Percentiles rank a stretch among this genome's conserved stretches.
phyloP scores from a whole-genome alignment of 306 rosid species.

The Cucumis melo region DNA sequence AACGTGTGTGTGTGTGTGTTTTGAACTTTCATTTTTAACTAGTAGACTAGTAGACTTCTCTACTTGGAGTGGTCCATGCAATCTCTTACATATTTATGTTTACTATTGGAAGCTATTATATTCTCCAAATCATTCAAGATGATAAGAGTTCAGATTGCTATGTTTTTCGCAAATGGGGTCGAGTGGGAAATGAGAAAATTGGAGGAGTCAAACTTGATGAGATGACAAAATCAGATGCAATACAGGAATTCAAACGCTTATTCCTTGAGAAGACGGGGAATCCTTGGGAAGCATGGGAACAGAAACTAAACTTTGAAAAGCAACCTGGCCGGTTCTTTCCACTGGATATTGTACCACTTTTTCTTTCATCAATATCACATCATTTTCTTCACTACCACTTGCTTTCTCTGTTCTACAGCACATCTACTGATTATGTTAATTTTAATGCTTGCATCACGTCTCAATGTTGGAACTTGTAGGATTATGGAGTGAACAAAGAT shows the following conservation, averaged over 20 bases:
- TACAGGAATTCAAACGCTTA: constrained; percentile 62
- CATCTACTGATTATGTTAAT: not conserved
- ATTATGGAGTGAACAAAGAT: constrained; percentile 79
- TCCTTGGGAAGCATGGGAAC: constrained; percentile 98
- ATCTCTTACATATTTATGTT: constrained; percentile 19
- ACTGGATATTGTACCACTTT: constrained; percentile 63
- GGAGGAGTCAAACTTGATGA: constrained; percentile 68
- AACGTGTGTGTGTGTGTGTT: not conserved
- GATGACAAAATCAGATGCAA: constrained; percentile 67
- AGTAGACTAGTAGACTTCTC: not conserved
- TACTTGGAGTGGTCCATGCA: not conserved
- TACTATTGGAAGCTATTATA: constrained; percentile 48
- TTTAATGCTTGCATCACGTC: not conserved
- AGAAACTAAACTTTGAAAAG: constrained; percentile 59
- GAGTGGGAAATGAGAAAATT: constrained; percentile 86
- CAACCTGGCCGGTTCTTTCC: constrained; percentile 97
- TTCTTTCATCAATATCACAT: not conserved
- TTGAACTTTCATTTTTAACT: not conserved
- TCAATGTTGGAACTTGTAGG: constrained; percentile 36
- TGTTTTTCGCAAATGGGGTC: constrained; percentile 96
- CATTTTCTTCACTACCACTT: not conserved
- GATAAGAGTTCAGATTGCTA: constrained; percentile 68
- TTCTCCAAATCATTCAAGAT: constrained; percentile 86
- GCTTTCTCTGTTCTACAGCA: constrained; percentile 3
- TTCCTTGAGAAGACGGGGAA: constrained; percentile 95